Evolutionary conservation across 2,329 filamentous ascomycete species (phyloP), one percentile per base, ranked within the genome.

Genomic region (Xylariaceae sp.): DNA sequence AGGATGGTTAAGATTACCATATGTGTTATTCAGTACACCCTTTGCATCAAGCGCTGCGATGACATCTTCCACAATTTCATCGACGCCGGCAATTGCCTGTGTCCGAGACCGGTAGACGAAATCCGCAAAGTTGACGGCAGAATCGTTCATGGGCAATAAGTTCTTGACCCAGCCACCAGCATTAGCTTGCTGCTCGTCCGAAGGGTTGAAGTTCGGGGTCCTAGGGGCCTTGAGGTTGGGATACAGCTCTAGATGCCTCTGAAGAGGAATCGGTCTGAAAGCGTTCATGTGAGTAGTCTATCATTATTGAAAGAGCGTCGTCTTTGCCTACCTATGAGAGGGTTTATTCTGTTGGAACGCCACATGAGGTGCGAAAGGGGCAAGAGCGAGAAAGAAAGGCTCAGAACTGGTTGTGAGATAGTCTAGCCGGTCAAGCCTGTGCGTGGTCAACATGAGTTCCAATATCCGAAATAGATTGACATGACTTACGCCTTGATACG

Each of bases 401-500:
- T 36, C 32, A 22, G 39, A 43, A 7, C 44, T 40, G 33, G 12
- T 44, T 6, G 40, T 44, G 7, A 48, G 35, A 11, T 38, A 10
- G 22, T 31, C 12, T 10, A 48, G 46, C 11, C 46, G 46, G 19
- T 48, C 39, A 11, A 49, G 35, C n/a, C 47, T 49, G 22, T 12
- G 15, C 19, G 19, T 43, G 9, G 33, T 48, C 27, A 48, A 33
- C 33, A 17, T 33, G 6, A 46, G 4, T 11, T 4, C 6, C 18
- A 17, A 11, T 6, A 15, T 4, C 14, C 11, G 5, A 19, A 17
- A 40, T 6, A 5, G 5, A 10, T 6, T 19, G 4, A 6, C 14
- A 7, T 15, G 14, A 40, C 39, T 19, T 40, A 40, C 30, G 54
- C 53, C 45, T 62, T 65, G n/a, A 55, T 56, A 2, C 61, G 56